These are phyloP conservation scores for Cystofilobasidium macerans DNA, from an alignment of 768 basidiomycete species.

Conservation along the genomic window DNA sequence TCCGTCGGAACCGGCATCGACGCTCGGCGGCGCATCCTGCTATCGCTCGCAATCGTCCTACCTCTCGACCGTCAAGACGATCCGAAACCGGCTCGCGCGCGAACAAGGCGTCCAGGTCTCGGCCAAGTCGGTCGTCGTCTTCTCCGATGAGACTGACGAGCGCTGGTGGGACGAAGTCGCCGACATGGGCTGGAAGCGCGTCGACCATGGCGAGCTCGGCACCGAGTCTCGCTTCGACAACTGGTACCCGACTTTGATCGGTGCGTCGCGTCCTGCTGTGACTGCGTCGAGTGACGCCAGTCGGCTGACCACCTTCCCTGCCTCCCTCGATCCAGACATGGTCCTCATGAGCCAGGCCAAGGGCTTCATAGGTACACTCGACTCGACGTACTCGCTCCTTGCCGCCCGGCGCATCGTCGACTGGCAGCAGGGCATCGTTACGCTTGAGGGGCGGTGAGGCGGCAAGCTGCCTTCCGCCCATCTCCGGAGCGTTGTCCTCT, in stretches of 20 bases:
- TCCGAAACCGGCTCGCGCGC: not conserved
- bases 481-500: no score
- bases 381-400: slow-evolving; percentile 12
- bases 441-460: not conserved
- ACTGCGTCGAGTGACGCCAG: no score
- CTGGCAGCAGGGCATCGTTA: not conserved
- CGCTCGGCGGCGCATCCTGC: not conserved
- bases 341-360: slow-evolving; percentile 2
- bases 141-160: slow-evolving; percentile 12
- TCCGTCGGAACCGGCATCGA: not conserved
- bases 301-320: no score
- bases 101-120: not conserved
- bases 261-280: not conserved
- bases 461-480: no score
- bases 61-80: not conserved
- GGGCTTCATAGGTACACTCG: slow-evolving; percentile 13
- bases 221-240: not conserved
- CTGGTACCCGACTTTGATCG: slow-evolving; percentile 14
- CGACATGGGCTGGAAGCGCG: slow-evolving; percentile 10
- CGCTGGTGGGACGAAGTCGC: slow-evolving; percentile 8
- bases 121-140: not conserved
- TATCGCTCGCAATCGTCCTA: slow-evolving; percentile 2
- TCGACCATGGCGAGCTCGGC: not conserved
- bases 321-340: not conserved
- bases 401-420: slow-evolving; percentile 12